Evolutionary conservation across 129 eudicot genomes (phyloP), one percentile per base, ranked within the genome.

Genomic region (Kitagawia praeruptora): DNA sequence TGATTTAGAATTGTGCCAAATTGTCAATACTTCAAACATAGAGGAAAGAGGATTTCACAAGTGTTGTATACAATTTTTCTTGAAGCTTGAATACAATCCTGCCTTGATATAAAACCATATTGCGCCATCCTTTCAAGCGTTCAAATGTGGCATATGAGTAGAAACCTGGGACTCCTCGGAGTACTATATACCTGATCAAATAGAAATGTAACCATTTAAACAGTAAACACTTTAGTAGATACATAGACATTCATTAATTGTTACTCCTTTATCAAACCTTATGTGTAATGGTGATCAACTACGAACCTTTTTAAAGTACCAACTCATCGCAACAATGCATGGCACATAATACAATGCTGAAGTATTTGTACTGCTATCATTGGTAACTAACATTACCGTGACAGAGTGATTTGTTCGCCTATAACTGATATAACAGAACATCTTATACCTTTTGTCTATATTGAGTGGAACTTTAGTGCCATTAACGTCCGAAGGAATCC

Each of bases 91-190:
- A 86, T 6, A 78, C 87, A 40, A 89, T 74, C 8, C 58, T 74
- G 8, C 19, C 56, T 45, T 74, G 54, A 19, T n/a, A 73, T 42
- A 73, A 9, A 11, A 9, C 46, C 76, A 44, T 42, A 42, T n/a
- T 27, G 18, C 54, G 89, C 92, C 84, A 83, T 21, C 89, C 92
- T 64, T 77, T 27, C 38, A 76, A 42, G 9, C 83, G 87, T 64
- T 88, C 87, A 19, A 76, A 79, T 12, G 84, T 86, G 9, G 89
- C 87, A 38, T 88, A 88, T 3, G 89, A 81, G 67, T 88, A 88
- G 78, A 88, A 86, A 15, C 92, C 92, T 18, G 86, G 70, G 39
- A 31, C 4, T 0, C 87, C 89, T 18, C 85, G 79, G n/a, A 88
- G 67, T 54, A 88, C 69, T 12, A 88, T 47, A 56, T 53, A 88